phyloP scores from a whole-genome alignment of 768 basidiomycete species.

The Podaxis rugospora region DNA sequence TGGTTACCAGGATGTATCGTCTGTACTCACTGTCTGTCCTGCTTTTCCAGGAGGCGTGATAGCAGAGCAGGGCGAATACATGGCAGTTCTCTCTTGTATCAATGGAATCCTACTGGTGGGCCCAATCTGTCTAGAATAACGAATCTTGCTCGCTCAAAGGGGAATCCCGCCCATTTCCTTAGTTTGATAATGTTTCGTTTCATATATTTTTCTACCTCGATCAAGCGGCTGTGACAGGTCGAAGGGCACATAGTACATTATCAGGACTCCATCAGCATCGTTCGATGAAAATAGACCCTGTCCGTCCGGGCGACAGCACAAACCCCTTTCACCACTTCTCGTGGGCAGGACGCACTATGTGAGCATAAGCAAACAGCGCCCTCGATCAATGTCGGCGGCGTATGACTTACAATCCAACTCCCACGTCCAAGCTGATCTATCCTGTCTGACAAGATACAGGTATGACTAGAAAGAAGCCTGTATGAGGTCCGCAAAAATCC shows the following conservation, averaged over 20 bases:
- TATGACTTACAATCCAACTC: slow-evolving; percentile 65
- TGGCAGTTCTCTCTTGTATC: no score
- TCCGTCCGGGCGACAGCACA: neutral
- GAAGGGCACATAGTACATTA: neutral
- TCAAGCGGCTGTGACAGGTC: neutral
- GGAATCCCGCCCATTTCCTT: no score
- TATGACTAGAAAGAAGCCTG: slow-evolving; percentile 44
- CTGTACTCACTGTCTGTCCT: no score
- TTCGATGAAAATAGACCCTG: no score
- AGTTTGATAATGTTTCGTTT: no score
- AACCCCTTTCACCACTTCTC: slow-evolving; percentile 35
- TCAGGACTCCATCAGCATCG: neutral
- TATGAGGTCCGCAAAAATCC: neutral
- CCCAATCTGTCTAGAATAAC: no score
- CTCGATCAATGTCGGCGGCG: neutral
- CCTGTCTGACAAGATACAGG: slow-evolving; percentile 62
- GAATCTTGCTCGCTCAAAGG: no score
- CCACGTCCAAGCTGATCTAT: slow-evolving; percentile 73
- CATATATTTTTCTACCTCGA: no score
- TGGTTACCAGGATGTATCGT: no score
- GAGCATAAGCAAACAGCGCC: neutral
- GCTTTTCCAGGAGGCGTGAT: no score
- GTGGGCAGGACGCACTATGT: slow-evolving; percentile 38
- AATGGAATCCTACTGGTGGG: no score
- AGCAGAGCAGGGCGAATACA: no score